Evolutionary conservation across 768 basidiomycete species (phyloP), one percentile per base, ranked within the genome.

Genomic region (Mycena capillaripes): DNA sequence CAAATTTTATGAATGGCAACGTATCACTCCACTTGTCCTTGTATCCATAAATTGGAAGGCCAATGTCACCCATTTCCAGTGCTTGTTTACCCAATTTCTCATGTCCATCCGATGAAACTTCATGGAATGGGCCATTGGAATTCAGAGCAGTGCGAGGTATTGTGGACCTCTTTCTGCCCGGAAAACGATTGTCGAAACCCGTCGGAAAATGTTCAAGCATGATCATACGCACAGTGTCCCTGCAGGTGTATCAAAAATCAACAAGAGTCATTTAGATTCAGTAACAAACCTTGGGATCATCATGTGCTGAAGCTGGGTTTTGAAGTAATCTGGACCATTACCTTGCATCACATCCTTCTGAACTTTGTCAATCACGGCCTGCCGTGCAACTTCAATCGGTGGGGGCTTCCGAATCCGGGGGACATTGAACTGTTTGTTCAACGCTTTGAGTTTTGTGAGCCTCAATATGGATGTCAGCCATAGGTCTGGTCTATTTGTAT

Each of bases 11-110:
- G 30, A 75, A 62, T 1, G 77, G 72, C 19, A 78, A 25, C 8
- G 30, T 48, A 32, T 73, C 79, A 19, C 60, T 75, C 69, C 75
- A 81, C 69, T 82, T 80, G 65, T 82, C 82, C 32, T 74, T 66
- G 34, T 66, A 66, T 27, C 52, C 53, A 23, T 66, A 66, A 34
- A 65, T 65, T 11, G 63, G 63, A 44, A 83, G 53, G 12, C 76
- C 75, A 12, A 83, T 67, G 14, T 71, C 75, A 27, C 81, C 82
- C 79, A n/a, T n/a, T n/a, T n/a, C n/a, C n/a, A n/a, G n/a, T n/a
- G n/a, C n/a, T n/a, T n/a, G n/a, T n/a, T n/a, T 81, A 25, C 62
- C 71, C 14, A 81, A 69, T 57, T 81, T 81, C 46, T 80, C 81
- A n/a, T n/a, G 79, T 16, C 81, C 78, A 64, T 81, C 81, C 27